These are phyloP conservation scores for Kodamaea ohmeri DNA, from an alignment of 1,139 yeast species.

Conservation along the genomic window DNA sequence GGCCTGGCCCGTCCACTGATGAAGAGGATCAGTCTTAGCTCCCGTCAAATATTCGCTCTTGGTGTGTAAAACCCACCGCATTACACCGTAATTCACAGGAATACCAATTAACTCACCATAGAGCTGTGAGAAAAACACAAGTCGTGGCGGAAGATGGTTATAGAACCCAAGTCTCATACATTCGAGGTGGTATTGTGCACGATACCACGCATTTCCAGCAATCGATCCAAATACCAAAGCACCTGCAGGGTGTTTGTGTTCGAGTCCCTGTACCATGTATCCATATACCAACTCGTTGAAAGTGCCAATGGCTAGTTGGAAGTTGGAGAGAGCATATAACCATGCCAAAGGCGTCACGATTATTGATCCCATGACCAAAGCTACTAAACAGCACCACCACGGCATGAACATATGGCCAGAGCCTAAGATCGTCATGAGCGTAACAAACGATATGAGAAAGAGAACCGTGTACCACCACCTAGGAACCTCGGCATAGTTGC, in stretches of 20 bases:
- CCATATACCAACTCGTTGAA: slow-evolving; percentile 51
- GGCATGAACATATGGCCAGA: slow-evolving; percentile 47
- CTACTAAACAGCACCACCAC: slow-evolving; percentile 48
- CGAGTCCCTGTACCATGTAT: slow-evolving; percentile 34
- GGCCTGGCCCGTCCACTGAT: slow-evolving; percentile 53
- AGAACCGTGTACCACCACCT: slow-evolving; percentile 37
- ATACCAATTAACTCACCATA: slow-evolving; percentile 52
- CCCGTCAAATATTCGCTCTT: slow-evolving; percentile 43
- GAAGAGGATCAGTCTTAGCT: slow-evolving; percentile 38
- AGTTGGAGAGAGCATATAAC: slow-evolving; percentile 50
- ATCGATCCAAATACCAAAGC: slow-evolving; percentile 49
- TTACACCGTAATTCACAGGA: slow-evolving; percentile 46
- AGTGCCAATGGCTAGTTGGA: slow-evolving; percentile 51
- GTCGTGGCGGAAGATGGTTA: slow-evolving; percentile 46
- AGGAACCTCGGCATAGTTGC: slow-evolving; percentile 41
- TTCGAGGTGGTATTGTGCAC: slow-evolving; percentile 50
- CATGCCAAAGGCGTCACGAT: slow-evolving; percentile 51
- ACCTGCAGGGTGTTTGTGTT: slow-evolving; percentile 42
- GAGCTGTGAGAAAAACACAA: slow-evolving; percentile 47
- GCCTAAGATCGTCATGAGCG: slow-evolving; percentile 32
- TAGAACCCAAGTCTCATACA: slow-evolving; percentile 50
- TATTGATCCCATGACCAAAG: slow-evolving; percentile 39
- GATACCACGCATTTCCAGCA: slow-evolving; percentile 54
- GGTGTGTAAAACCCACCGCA: slow-evolving; percentile 43
- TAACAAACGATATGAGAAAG: slow-evolving; percentile 33